Base-by-base conservation (phyloP, 176 grass and related monocot species). In the Eragrostis curvula region DNA sequence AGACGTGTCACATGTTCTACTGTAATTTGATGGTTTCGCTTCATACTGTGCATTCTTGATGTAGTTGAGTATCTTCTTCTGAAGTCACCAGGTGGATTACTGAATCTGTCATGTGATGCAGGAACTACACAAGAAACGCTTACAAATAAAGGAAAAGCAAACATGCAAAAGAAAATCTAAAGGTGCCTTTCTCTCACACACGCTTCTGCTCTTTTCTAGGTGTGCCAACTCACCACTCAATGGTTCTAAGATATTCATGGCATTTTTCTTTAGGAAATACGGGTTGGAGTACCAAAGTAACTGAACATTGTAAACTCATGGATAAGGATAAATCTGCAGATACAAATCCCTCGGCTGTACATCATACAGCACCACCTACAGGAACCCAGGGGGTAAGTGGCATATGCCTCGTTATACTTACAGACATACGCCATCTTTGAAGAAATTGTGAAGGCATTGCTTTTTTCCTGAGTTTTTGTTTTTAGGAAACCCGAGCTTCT, bases 51-150 rank as follows among this genome's bases (percentile, higher is more conserved):
- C 41, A 16, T 79, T 80, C 16, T 66, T 55, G 12, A 66, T 79
- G 61, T 55, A 53, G 28, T 71, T 85, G n/a, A 44, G 18, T 18
- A 17, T 73, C 55, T 50, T 56, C 16, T 85, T 72, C 43, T 71
- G 21, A 73, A 82, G 69, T 66, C 60, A 90, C 59, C 17, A 45
- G 44, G 12, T 65, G 40, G 53, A 51, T 11, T 78, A 9, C 64
- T 77, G 83, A 71, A 60, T 60, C 27, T 89, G 3, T 66, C 39
- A 71, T 30, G 24, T 84, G 28, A 61, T n/a, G 25, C 81, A 92
- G 90, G 90, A 92, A 87, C 77, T 92, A 42, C 90, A 92, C 71
- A 92, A 85, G 70, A 92, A 89, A 72, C 44, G 84, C 8, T 80
- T 89, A 77, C 79, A 92, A 72, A 83, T 92, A 76, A 92, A 47